A percentile compares a stretch with the other conserved stretches of the same genome.
Evolutionary conservation across 2,329 filamentous ascomycete species (phyloP).

Genomic region (Monilinia vaccinii-corymbosi): DNA sequence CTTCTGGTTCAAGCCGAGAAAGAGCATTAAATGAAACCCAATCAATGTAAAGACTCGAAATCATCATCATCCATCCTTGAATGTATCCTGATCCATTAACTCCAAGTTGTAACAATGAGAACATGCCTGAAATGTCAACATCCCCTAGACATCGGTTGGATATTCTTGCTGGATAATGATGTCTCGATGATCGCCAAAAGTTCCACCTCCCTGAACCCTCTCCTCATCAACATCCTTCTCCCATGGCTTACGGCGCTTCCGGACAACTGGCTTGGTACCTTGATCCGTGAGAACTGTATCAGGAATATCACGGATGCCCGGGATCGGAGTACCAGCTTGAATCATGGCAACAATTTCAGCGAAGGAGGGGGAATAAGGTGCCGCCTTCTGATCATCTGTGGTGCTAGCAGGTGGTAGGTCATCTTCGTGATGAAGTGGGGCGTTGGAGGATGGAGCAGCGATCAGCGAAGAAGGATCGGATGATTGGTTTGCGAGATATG

Average conservation of each 20-base stretch:
- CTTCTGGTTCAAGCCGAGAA: not conserved
- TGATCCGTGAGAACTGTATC: conserved; percentile 66
- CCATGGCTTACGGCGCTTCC: conserved; percentile 61
- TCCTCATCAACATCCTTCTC: conserved; percentile 47
- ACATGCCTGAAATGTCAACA: not conserved
- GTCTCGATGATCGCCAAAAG: conserved; percentile 11
- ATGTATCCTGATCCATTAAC: not conserved
- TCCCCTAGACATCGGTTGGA: not conserved
- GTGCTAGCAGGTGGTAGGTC: conserved; percentile 5
- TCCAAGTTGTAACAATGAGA: not conserved
- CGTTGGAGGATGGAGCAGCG: not conserved
- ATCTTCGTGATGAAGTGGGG: conserved; percentile 7
- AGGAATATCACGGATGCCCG: conserved; percentile 81
- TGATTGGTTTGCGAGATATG: conserved; percentile 38
- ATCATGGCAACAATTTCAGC: conserved; percentile 80
- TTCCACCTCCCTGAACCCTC: conserved; percentile 18
- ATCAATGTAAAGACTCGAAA: not conserved
- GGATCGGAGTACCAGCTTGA: conserved; percentile 71
- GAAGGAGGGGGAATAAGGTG: conserved; percentile 74
- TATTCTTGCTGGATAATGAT: conserved; percentile 8
- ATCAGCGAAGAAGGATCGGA: conserved; percentile 9
- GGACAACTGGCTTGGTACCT: conserved; percentile 35
- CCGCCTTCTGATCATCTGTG: conserved; percentile 34
- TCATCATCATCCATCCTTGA: not conserved
- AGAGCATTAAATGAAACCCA: not conserved